These are phyloP conservation scores for Lichenothelia convexa DNA, from an alignment of 495 filamentous ascomycete genomes.

Conservation along the genomic window DNA sequence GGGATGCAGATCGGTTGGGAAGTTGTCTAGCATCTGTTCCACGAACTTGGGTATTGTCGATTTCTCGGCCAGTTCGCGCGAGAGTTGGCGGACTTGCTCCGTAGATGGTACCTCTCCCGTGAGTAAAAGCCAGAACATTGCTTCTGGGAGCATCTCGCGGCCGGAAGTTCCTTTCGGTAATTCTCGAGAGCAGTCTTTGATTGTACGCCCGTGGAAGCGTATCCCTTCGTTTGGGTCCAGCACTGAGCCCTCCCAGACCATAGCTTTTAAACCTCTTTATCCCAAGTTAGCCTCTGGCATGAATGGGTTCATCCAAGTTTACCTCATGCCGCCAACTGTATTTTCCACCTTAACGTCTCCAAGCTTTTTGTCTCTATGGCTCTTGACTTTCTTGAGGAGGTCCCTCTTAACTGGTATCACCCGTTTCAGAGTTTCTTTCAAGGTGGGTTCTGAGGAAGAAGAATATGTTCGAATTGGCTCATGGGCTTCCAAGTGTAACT, in stretches of 20 bases:
- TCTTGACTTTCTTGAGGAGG: slow-evolving; percentile 78
- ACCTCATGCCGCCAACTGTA: slow-evolving; percentile 88
- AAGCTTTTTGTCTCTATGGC: slow-evolving; percentile 60
- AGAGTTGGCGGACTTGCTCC: slow-evolving; percentile 61
- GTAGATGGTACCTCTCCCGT: slow-evolving; percentile 82
- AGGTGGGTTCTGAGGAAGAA: slow-evolving; percentile 59
- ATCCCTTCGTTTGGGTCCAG: slow-evolving; percentile 95
- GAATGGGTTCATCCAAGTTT: slow-evolving; percentile 1
- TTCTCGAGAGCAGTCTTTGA: slow-evolving; percentile 90
- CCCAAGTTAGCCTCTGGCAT: slow-evolving; percentile 5
- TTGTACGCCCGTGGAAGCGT: slow-evolving; percentile 91
- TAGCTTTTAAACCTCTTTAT: slow-evolving; percentile 66
- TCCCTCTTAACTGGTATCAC: slow-evolving; percentile 84
- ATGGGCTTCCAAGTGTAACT: background rate
- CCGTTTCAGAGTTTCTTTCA: slow-evolving; percentile 67
- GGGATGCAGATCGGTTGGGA: slow-evolving; percentile 76
- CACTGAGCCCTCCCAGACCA: slow-evolving; percentile 97
- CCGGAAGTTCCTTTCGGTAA: slow-evolving; percentile 84
- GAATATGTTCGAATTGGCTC: slow-evolving; percentile 34
- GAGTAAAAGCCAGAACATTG: slow-evolving; percentile 98
- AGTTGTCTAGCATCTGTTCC: slow-evolving; percentile 71
- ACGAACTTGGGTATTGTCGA: slow-evolving; percentile 69
- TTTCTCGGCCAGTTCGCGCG: slow-evolving; percentile 72
- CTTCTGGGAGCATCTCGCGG: slow-evolving; percentile 97
- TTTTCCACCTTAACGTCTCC: slow-evolving; percentile 91